phyloP scores from a whole-genome alignment of 805 yeast genomes.

The Saccharomyces cerevisiae region DNA sequence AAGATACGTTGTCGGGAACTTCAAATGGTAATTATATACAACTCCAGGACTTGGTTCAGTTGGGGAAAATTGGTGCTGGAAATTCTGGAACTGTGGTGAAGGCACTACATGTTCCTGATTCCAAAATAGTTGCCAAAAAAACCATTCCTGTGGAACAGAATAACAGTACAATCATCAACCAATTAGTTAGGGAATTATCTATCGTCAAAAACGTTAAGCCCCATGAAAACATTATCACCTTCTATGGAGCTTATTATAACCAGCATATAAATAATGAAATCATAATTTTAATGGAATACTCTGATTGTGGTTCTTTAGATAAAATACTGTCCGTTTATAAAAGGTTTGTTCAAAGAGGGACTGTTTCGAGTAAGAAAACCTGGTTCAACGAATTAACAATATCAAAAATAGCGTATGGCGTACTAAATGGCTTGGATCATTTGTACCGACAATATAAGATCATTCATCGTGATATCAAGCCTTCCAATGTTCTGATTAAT shows the following conservation, averaged over 20 bases:
- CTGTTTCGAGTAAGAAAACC: slow-evolving; percentile 7
- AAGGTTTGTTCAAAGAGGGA: slow-evolving; percentile 33
- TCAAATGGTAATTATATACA: slow-evolving; percentile 27
- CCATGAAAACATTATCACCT: slow-evolving; percentile 72
- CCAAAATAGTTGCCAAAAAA: slow-evolving; percentile 83
- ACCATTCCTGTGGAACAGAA: slow-evolving; percentile 80
- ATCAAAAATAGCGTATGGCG: slow-evolving; percentile 65
- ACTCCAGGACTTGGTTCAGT: slow-evolving; percentile 60
- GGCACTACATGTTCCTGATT: slow-evolving; percentile 81
- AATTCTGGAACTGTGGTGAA: slow-evolving; percentile 89
- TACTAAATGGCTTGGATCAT: slow-evolving; percentile 73
- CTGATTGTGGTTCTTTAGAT: slow-evolving; percentile 91
- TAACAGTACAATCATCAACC: slow-evolving; percentile 35
- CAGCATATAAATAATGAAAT: slow-evolving; percentile 49
- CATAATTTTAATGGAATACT: slow-evolving; percentile 89
- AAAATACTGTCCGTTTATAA: slow-evolving; percentile 57
- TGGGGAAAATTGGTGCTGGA: slow-evolving; percentile 82
- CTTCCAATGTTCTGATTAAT: slow-evolving; percentile 84
- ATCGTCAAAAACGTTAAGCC: slow-evolving; percentile 85
- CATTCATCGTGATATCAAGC: slow-evolving; percentile 93
- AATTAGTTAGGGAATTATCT: slow-evolving; percentile 78
- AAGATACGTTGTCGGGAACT: not conserved
- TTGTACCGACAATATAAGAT: slow-evolving; percentile 77
- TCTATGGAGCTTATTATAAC: slow-evolving; percentile 81
- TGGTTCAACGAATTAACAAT: slow-evolving; percentile 49